phyloP scores from a whole-genome alignment of 164 flowering plant genomes.

The Malania oleifera region DNA sequence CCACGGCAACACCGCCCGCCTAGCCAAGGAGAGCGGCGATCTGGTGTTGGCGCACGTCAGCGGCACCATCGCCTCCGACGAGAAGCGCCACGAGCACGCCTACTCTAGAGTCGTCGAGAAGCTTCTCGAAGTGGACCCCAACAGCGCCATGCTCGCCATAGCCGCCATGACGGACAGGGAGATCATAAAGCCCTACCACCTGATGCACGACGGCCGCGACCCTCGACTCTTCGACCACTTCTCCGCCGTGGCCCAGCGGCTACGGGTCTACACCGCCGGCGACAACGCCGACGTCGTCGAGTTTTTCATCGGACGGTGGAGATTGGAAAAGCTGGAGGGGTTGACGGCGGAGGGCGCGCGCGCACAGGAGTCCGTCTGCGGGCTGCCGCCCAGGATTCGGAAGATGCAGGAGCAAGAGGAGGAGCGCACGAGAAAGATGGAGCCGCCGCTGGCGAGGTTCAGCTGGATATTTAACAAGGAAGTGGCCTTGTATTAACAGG shows the following conservation, averaged over 20 bases:
- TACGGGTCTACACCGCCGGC: slow-evolving; percentile 48
- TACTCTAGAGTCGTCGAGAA: slow-evolving; percentile 41
- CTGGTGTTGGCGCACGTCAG: slow-evolving; percentile 41
- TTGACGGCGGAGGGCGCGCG: slow-evolving; percentile 34
- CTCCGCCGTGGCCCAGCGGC: slow-evolving; percentile 49
- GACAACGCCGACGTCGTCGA: slow-evolving; percentile 50
- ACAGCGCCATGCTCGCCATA: slow-evolving; percentile 35
- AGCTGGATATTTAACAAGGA: slow-evolving; percentile 58
- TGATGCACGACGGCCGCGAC: slow-evolving; percentile 48
- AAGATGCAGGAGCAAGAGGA: slow-evolving; percentile 46
- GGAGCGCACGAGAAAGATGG: slow-evolving; percentile 31
- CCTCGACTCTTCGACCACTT: slow-evolving; percentile 44
- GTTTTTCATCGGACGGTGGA: slow-evolving; percentile 46
- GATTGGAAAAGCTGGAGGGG: slow-evolving; percentile 42
- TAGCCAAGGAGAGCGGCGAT: slow-evolving; percentile 46
- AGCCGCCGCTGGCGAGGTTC: slow-evolving; percentile 28
- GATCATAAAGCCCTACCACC: slow-evolving; percentile 56
- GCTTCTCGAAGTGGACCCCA: slow-evolving; percentile 47
- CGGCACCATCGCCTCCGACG: slow-evolving; percentile 51
- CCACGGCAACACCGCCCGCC: slow-evolving; percentile 56
- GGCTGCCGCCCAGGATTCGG: slow-evolving; percentile 40
- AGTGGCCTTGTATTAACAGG: slow-evolving; percentile 25
- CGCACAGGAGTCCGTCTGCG: slow-evolving; percentile 51
- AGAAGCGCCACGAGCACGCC: slow-evolving; percentile 50
- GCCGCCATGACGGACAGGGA: slow-evolving; percentile 45